Evolutionary conservation across 2,329 filamentous ascomycete species (phyloP), one percentile per base, ranked within the genome.

Genomic region (Fusarium nodosum): DNA sequence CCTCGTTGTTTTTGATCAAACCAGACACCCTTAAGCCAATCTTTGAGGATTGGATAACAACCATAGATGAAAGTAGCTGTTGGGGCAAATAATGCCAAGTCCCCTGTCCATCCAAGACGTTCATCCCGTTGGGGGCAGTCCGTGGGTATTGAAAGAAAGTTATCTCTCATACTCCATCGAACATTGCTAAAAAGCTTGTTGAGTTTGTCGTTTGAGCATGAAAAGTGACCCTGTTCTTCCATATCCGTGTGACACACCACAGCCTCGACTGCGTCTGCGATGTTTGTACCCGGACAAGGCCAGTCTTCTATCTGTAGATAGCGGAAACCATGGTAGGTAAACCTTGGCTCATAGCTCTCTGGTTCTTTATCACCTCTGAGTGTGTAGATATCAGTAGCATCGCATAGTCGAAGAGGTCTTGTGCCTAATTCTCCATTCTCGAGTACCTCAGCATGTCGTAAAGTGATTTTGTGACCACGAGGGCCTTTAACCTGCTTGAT

Each of bases 91-190:
- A 83, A 88, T 2, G 60, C 87, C 13, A 82, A 75, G 66, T 87
- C 83, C 18, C 87, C 83, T 1, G 82, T 85, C 87, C 86, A 86
- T 10, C 84, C 83, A 8, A 87, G 74, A 0, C 85, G 79, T 74
- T 88, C 85, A 55, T 88, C 85, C 2, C 85, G 79, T 64, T 87
- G 85, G 0, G 86, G 86, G 66, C 85, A 88, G 68, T 90, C 87
- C 0, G 86, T 89, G 0, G 86, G 86, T 1, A 89, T 75, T 0
- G 81, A 82, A 5, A 89, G 68, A 68, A 90, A 89, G 67, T 89
- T 90, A 1, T 86, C 86, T 30, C 82, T 81, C 83, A 88, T 87
- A 7, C 82, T 82, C 87, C 87, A 89, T 31, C 78, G 72, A 1
- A 85, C 81, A 50, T 90, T 90, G 2, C 81, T 64, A 56, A 88